Percentiles rank a stretch among this genome's conserved stretches.
phyloP scores from a whole-genome alignment of 768 basidiomycete species.

The Coprinopsis marcescibilis region DNA sequence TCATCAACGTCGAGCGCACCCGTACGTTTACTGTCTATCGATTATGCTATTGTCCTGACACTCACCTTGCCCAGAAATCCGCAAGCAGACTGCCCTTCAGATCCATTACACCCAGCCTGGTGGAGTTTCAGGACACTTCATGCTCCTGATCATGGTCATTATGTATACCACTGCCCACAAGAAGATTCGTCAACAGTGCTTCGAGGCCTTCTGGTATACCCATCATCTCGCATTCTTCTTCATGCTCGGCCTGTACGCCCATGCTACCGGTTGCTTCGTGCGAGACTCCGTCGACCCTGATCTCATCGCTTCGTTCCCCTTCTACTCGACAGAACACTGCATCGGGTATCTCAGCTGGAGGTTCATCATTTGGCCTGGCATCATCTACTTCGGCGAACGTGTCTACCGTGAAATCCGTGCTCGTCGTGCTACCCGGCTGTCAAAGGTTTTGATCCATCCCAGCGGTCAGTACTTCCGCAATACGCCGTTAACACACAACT shows the following conservation, averaged over 20 bases:
- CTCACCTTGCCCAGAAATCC: conserved; percentile 53
- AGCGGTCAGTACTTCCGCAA: conserved; percentile 54
- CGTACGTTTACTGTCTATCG: conserved; percentile 43
- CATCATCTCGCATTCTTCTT: conserved; percentile 94
- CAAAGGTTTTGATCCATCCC: conserved; percentile 85
- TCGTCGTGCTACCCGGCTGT: conserved; percentile 69
- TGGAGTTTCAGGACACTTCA: conserved; percentile 93
- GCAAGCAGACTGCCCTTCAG: conserved; percentile 66
- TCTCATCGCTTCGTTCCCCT: conserved; percentile 67
- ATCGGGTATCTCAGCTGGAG: conserved; percentile 90
- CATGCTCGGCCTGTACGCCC: conserved; percentile 84
- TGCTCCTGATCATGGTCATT: conserved; percentile 89
- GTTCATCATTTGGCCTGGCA: conserved; percentile 87
- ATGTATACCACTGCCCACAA: conserved; percentile 91
- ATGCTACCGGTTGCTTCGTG: conserved; percentile 94
- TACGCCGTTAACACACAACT: too few species aligned
- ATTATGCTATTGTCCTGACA: not conserved
- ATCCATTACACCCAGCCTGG: conserved; percentile 89
- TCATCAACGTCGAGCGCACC: conserved; percentile 83
- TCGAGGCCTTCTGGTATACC: conserved; percentile 97
- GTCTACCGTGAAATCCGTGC: conserved; percentile 80
- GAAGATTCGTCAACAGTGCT: conserved; percentile 84
- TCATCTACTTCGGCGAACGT: conserved; percentile 86
- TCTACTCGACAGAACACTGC: conserved; percentile 84
- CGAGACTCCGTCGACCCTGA: conserved; percentile 78